Percentiles rank a stretch among this genome's conserved stretches.
Evolutionary conservation across 2,329 filamentous ascomycete species (phyloP).

Genomic region (Aurifilum marmelostoma): DNA sequence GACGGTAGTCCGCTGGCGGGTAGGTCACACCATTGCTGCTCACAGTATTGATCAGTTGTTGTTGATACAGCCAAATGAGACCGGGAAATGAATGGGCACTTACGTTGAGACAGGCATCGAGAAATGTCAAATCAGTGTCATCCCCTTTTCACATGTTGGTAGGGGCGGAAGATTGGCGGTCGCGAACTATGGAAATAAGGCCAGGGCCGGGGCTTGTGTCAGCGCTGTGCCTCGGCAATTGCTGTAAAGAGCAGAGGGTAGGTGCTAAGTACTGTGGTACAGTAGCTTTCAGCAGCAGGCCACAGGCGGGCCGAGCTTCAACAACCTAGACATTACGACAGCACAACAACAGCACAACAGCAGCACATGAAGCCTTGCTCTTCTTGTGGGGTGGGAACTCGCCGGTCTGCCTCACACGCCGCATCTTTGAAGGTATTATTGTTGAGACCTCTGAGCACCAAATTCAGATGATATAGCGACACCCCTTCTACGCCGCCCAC

Average conservation of each 20-base stretch:
- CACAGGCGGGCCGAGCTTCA: constrained; percentile 8
- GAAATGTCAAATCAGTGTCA: neutral
- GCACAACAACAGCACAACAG: no score
- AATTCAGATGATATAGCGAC: constrained; percentile 11
- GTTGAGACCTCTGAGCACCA: neutral
- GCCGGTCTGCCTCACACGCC: neutral
- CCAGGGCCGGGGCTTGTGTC: constrained; percentile 16
- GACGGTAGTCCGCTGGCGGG: constrained; percentile 61
- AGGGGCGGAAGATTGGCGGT: constrained; percentile 16
- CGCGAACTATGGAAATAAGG: constrained; percentile 10
- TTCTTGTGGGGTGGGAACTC: neutral
- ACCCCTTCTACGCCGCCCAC: constrained; percentile 2
- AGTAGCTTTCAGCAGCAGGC: constrained; percentile 2
- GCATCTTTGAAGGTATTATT: neutral
- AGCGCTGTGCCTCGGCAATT: constrained; percentile 36
- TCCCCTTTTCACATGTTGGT: constrained; percentile 13
- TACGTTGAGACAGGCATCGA: constrained; percentile 18
- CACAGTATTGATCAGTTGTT: constrained; percentile 2
- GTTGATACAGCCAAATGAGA: neutral
- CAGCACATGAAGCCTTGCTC: neutral
- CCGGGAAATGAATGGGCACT: neutral
- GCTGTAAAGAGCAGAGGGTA: neutral
- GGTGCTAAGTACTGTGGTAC: no score
- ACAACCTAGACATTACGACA: neutral
- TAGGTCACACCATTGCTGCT: constrained; percentile 30